Evolutionary conservation across 192 early-diverging fungal genomes (phyloP).

Genomic region (Pilobolus umbonatus): DNA sequence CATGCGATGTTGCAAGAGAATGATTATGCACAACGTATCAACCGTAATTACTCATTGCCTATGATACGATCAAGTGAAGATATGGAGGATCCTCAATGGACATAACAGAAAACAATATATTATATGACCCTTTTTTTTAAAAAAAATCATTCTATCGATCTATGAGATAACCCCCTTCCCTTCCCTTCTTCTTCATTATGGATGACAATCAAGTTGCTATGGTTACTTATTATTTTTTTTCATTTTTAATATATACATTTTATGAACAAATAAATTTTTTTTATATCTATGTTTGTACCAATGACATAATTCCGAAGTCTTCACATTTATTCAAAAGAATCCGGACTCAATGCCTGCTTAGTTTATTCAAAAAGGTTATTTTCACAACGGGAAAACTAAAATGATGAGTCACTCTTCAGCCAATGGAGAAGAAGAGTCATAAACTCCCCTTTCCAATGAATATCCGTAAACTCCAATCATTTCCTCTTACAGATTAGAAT

Average conservation of each 20-base stretch:
- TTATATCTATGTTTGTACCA: background rate
- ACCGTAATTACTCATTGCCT: conserved; percentile 11
- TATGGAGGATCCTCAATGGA: conserved; percentile 2
- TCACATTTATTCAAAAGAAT: background rate
- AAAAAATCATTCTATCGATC: too few species aligned
- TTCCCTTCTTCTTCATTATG: background rate
- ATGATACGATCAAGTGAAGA: conserved; percentile 18
- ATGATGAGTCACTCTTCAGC: background rate
- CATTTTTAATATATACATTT: background rate
- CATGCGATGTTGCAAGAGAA: background rate
- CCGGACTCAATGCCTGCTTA: background rate
- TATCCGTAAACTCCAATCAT: background rate
- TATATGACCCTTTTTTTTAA: background rate
- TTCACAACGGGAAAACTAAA: background rate
- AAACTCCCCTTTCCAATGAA: too few species aligned
- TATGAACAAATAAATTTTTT: background rate
- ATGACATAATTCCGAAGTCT: conserved; percentile 1
- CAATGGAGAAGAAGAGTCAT: too few species aligned
- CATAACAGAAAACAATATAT: conserved; percentile 1
- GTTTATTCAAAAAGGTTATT: background rate
- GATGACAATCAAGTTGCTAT: too few species aligned
- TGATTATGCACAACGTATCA: conserved; percentile 8
- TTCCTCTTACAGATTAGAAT: background rate
- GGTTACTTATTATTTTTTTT: background rate
- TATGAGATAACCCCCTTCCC: background rate